Evolutionary conservation across 179 eudicot genomes (phyloP).

Genomic region (Silene coronaria): DNA sequence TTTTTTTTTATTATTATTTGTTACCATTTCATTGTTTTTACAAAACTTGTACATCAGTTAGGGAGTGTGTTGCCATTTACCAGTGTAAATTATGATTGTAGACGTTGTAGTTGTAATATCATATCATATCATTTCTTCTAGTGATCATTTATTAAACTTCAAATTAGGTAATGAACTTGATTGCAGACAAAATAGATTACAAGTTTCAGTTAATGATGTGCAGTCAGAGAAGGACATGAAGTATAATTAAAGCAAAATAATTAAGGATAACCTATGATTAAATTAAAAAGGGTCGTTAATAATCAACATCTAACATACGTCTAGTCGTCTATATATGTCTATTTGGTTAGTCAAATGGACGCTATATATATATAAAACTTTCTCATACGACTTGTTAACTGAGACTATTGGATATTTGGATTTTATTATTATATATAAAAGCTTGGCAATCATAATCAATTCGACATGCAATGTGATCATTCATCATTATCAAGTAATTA

Average conservation of each 20-base stretch:
- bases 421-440: too few species aligned
- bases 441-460: not conserved
- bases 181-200: not conserved
- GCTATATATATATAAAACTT: not conserved
- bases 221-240: constrained; percentile 4
- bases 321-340: not conserved
- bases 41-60: constrained; percentile 22
- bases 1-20: not conserved
- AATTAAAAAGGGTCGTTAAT: not conserved
- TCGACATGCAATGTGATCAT: not conserved
- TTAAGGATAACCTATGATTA: not conserved
- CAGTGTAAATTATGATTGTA: constrained; percentile 21
- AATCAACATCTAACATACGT: constrained; percentile 17
- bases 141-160: not conserved
- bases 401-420: too few species aligned
- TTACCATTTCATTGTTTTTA: constrained; percentile 9
- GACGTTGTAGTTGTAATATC: not conserved
- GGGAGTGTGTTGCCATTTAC: constrained; percentile 17
- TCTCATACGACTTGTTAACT: not conserved
- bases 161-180: too few species aligned
- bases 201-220: not conserved
- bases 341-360: not conserved
- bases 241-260: not conserved
- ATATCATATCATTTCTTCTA: constrained; percentile 10
- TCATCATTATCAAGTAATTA: constrained; percentile 2